These are phyloP conservation scores for Ceriops zippeliana DNA, from an alignment of 345 rosid species.

Conservation along the genomic window DNA sequence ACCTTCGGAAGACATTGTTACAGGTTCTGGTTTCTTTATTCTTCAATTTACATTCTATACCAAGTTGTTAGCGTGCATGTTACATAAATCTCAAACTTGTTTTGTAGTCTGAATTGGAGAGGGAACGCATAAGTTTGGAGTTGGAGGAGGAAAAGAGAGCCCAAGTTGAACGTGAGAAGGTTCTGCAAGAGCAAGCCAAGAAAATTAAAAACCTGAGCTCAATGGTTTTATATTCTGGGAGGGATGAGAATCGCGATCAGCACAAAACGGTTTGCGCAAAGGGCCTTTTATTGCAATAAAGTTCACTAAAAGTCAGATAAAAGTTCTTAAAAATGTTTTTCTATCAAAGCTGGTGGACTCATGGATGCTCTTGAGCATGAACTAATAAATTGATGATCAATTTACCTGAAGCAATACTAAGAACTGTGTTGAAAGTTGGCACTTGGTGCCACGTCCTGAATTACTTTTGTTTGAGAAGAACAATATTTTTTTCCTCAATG, in stretches of 20 bases:
- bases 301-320: background rate
- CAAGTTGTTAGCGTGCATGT: constrained; percentile 5
- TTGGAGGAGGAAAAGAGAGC: constrained; percentile 96
- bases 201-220: constrained; percentile 87
- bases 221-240: constrained; percentile 72
- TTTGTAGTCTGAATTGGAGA: constrained; percentile 81
- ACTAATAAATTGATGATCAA: too few relatives aligned
- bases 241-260: constrained; percentile 65
- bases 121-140: constrained; percentile 86
- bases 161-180: constrained; percentile 87
- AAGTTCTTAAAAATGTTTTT: too few relatives aligned
- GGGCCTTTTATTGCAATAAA: background rate
- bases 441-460: too few relatives aligned
- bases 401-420: too few relatives aligned
- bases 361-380: too few relatives aligned
- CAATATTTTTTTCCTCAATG: too few relatives aligned
- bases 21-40: constrained; percentile 47
- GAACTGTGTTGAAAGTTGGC: too few relatives aligned
- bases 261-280: constrained; percentile 55
- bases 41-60: constrained; percentile 8
- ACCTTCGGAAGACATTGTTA: constrained; percentile 78
- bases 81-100: constrained; percentile 16
- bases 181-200: constrained; percentile 86
- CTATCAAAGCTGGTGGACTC: too few relatives aligned
- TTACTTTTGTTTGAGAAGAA: too few relatives aligned